phyloP scores from a whole-genome alignment of 2,329 filamentous ascomycete species.

The Fusarium devonianum region DNA sequence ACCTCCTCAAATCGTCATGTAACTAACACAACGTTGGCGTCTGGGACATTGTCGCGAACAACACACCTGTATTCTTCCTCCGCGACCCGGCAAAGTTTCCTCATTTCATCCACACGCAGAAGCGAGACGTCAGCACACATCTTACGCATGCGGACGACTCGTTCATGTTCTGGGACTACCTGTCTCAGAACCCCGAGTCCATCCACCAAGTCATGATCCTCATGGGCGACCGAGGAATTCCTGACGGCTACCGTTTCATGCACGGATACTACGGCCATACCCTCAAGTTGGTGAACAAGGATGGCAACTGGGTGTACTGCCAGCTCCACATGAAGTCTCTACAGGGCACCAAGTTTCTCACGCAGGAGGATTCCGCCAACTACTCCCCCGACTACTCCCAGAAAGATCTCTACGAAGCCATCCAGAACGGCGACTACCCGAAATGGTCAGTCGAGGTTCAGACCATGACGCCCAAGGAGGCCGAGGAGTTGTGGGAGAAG shows the following conservation, averaged over 20 bases:
- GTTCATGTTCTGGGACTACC: conserved; percentile 53
- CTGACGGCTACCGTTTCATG: conserved; percentile 55
- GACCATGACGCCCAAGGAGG: conserved; percentile 35
- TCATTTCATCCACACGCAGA: conserved; percentile 60
- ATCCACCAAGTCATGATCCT: conserved; percentile 66
- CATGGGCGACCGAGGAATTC: conserved; percentile 64
- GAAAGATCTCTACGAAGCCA: conserved; percentile 31
- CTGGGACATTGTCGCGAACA: conserved; percentile 43
- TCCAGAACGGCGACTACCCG: conserved; percentile 51
- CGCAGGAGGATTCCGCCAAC: conserved; percentile 8
- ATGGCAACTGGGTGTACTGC: conserved; percentile 16
- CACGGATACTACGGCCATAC: conserved; percentile 22
- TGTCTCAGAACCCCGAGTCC: conserved; percentile 64
- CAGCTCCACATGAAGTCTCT: conserved; percentile 28
- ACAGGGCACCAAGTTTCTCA: conserved; percentile 25
- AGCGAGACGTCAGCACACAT: conserved; percentile 58
- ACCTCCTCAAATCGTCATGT: neutral
- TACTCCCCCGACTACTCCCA: conserved; percentile 21
- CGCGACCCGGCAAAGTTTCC: conserved; percentile 77
- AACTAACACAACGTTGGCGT: neutral
- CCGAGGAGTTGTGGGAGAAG: conserved; percentile 35
- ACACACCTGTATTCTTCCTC: conserved; percentile 79
- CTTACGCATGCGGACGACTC: conserved; percentile 51
- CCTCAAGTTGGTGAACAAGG: conserved; percentile 7
- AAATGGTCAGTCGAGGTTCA: conserved; percentile 64